Percentiles rank a stretch among this genome's conserved stretches.
phyloP scores from a whole-genome alignment of 106 monocot genomes.

The Platanthera guangdongensis region DNA sequence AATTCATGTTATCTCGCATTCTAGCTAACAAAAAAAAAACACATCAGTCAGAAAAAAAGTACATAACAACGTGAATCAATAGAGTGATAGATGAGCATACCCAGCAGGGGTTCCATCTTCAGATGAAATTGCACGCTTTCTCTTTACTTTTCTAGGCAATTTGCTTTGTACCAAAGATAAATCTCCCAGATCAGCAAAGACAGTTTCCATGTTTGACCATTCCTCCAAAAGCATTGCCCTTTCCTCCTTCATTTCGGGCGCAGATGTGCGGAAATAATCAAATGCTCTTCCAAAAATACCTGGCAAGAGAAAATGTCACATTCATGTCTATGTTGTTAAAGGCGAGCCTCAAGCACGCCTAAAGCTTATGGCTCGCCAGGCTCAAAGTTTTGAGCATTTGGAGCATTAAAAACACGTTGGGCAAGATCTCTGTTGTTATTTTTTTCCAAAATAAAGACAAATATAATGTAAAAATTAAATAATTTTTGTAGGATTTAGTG shows the following conservation, averaged over 20 bases:
- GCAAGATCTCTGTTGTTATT: not conserved
- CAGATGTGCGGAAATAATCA: slow-evolving; percentile 73
- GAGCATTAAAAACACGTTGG: too few species aligned
- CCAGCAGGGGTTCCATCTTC: slow-evolving; percentile 68
- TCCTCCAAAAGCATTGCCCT: slow-evolving; percentile 94
- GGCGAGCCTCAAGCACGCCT: too few species aligned
- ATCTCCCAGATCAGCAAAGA: slow-evolving; percentile 55
- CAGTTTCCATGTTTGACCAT: slow-evolving; percentile 69
- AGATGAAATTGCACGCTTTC: slow-evolving; percentile 70
- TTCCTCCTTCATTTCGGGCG: slow-evolving; percentile 90
- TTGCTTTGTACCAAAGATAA: slow-evolving; percentile 74
- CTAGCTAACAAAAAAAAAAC: not conserved
- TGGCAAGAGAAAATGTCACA: slow-evolving; percentile 11
- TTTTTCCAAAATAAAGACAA: not conserved
- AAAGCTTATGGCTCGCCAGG: too few species aligned
- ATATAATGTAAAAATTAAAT: not conserved
- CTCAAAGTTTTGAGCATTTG: too few species aligned
- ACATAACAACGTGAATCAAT: not conserved
- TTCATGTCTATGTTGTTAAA: too few species aligned
- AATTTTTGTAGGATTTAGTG: too few species aligned
- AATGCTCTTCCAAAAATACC: slow-evolving; percentile 87
- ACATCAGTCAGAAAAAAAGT: not conserved
- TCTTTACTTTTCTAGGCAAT: slow-evolving; percentile 86
- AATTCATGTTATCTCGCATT: not conserved
- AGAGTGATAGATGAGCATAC: slow-evolving; percentile 26